Conservation (phyloP, 805 yeast genomes). For the Cyberlindnera saturnus region DNA sequence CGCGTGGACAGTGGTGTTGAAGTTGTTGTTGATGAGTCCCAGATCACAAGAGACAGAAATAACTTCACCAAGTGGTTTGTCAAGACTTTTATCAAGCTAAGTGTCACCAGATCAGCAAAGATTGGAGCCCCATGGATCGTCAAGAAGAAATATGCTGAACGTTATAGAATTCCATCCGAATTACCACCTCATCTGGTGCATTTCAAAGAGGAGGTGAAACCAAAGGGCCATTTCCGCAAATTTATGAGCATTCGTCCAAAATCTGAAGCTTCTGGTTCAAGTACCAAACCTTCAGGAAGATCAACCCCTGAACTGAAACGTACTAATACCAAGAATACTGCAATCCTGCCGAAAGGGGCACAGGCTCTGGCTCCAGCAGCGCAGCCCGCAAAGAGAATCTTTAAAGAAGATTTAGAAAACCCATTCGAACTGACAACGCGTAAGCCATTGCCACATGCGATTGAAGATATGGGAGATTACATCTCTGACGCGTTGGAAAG, state of each 20-base stretch:
- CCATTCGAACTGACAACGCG: slow-evolving; percentile 12
- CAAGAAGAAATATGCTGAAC: slow-evolving; percentile 64
- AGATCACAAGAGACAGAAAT: slow-evolving; percentile 76
- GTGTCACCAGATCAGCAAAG: slow-evolving; percentile 57
- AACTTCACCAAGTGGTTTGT: slow-evolving; percentile 86
- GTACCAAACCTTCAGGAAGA: background rate
- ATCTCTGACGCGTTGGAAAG: slow-evolving; percentile 48
- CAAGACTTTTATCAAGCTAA: slow-evolving; percentile 82
- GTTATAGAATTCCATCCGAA: slow-evolving; percentile 57
- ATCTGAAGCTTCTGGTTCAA: background rate
- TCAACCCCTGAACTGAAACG: slow-evolving; percentile 7
- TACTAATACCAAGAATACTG: background rate
- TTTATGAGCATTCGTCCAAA: slow-evolving; percentile 7
- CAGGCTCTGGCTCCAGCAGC: slow-evolving; percentile 2
- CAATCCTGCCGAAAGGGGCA: slow-evolving; percentile 2
- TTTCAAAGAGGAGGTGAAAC: slow-evolving; percentile 20
- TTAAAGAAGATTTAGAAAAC: slow-evolving; percentile 19
- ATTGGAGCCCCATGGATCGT: slow-evolving; percentile 97
- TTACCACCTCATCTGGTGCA: slow-evolving; percentile 47
- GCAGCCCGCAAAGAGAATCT: slow-evolving; percentile 11
- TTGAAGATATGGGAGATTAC: slow-evolving; percentile 12
- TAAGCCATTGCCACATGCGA: slow-evolving; percentile 18
- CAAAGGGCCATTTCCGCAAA: slow-evolving; percentile 12
- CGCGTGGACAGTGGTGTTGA: slow-evolving; percentile 49
- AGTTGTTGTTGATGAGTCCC: slow-evolving; percentile 64